phyloP scores from a whole-genome alignment of 2,329 filamentous ascomycete species.

The Lachnellula subtilissima region DNA sequence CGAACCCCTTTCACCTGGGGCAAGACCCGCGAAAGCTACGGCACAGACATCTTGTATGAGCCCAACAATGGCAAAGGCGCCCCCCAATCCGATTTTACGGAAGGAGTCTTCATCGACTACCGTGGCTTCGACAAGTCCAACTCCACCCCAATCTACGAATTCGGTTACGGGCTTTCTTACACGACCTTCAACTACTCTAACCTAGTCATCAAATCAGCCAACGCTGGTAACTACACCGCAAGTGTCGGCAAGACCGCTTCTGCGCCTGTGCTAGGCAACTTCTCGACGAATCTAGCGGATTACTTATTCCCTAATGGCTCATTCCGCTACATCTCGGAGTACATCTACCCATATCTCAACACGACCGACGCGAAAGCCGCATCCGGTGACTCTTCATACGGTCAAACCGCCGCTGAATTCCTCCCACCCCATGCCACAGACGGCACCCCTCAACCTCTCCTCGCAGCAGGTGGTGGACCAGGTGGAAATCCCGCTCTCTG shows the following conservation, averaged over 20 bases:
- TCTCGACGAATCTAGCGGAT: conserved; percentile 56
- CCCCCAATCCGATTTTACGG: conserved; percentile 69
- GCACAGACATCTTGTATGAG: conserved; percentile 41
- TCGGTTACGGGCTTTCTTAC: conserved; percentile 76
- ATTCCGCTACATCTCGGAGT: conserved; percentile 41
- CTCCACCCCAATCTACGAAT: conserved; percentile 70
- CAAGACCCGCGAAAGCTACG: conserved; percentile 44
- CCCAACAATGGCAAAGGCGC: conserved; percentile 62
- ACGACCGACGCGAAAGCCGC: conserved; percentile 45
- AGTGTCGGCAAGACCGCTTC: conserved; percentile 56
- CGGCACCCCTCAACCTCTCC: conserved; percentile 41
- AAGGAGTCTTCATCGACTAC: conserved; percentile 81
- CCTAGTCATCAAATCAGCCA: conserved; percentile 40
- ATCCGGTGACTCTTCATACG: conserved; percentile 34
- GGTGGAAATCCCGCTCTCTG: conserved; percentile 52
- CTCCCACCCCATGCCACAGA: conserved; percentile 42
- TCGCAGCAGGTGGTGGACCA: conserved; percentile 45
- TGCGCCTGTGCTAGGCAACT: conserved; percentile 60
- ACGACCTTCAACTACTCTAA: conserved; percentile 74
- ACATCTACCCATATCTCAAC: conserved; percentile 56
- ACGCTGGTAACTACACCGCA: conserved; percentile 35
- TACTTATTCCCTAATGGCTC: conserved; percentile 63
- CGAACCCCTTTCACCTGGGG: conserved; percentile 81
- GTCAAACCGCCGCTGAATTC: conserved; percentile 24
- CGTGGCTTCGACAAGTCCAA: conserved; percentile 63